Evolutionary conservation across 768 basidiomycete species (phyloP).

Genomic region (Boletus rufocinnamomeus): DNA sequence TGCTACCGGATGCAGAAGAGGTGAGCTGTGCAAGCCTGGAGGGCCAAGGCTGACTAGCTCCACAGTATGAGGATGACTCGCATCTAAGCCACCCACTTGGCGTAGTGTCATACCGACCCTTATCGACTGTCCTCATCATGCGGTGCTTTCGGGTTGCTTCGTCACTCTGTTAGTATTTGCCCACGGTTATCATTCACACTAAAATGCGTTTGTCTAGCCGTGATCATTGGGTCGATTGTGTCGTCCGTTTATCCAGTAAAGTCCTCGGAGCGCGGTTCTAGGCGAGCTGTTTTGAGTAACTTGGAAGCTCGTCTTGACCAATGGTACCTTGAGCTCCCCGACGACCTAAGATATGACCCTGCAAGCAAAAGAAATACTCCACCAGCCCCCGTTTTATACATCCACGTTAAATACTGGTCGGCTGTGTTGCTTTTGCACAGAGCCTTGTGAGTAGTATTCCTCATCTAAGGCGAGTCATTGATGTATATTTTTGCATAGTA

Average conservation of each 20-base stretch:
- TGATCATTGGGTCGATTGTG: constrained; percentile 68
- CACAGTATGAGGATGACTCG: constrained; percentile 58
- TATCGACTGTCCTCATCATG: constrained; percentile 45
- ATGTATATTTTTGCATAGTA: constrained; percentile 41
- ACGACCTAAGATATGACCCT: constrained; percentile 60
- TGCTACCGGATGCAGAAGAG: constrained; percentile 55
- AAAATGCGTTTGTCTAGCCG: constrained; percentile 42
- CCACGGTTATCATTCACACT: constrained; percentile 3
- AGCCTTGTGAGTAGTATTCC: constrained; percentile 63
- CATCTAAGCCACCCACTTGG: constrained; percentile 53
- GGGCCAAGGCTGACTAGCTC: constrained; percentile 10
- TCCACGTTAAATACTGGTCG: constrained; percentile 78
- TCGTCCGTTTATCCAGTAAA: constrained; percentile 71
- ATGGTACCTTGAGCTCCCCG: constrained; percentile 72
- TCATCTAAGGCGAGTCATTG: constrained; percentile 8
- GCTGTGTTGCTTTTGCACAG: constrained; percentile 73
- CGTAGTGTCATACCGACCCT: constrained; percentile 43
- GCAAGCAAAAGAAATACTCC: constrained; percentile 54
- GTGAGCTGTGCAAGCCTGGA: constrained; percentile 36
- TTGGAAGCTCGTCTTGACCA: constrained; percentile 71
- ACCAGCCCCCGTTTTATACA: constrained; percentile 63
- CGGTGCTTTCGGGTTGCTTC: constrained; percentile 57
- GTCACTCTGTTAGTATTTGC: constrained; percentile 52
- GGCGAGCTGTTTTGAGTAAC: constrained; percentile 50
- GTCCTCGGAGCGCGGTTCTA: constrained; percentile 44